Conservation (phyloP, 768 basidiomycete genomes). For the Royoungia palumana region DNA sequence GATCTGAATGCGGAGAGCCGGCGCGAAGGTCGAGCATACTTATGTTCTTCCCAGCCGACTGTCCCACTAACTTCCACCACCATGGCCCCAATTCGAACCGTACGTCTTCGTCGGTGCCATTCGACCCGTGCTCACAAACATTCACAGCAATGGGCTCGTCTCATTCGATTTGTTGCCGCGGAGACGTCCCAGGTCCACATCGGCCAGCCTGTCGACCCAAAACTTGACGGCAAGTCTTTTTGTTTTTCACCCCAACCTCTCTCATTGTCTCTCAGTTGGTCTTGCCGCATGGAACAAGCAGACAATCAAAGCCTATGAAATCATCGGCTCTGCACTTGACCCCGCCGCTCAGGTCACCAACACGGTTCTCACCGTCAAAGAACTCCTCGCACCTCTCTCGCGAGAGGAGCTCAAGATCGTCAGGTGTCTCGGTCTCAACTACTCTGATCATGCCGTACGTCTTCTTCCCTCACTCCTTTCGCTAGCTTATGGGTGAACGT, state of each 20-base stretch:
- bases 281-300: slow-evolving; percentile 49
- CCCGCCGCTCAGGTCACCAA: slow-evolving; percentile 60
- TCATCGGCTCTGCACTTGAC: slow-evolving; percentile 67
- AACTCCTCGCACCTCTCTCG: slow-evolving; percentile 66
- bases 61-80: slow-evolving; percentile 11
- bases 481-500: neutral
- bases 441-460: slow-evolving; percentile 76
- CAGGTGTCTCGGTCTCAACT: slow-evolving; percentile 78
- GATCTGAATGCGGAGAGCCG: slow-evolving; percentile 15
- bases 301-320: slow-evolving; percentile 66
- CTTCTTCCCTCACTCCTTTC: neutral
- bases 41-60: slow-evolving; percentile 1
- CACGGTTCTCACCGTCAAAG: slow-evolving; percentile 64
- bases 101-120: slow-evolving; percentile 25
- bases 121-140: neutral
- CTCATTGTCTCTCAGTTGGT: slow-evolving; percentile 48
- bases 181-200: slow-evolving; percentile 75
- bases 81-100: slow-evolving; percentile 62
- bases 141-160: slow-evolving; percentile 57
- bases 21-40: neutral
- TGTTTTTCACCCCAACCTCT: neutral
- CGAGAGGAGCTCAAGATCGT: slow-evolving; percentile 65
- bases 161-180: slow-evolving; percentile 76
- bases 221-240: slow-evolving; percentile 53
- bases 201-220: slow-evolving; percentile 69